A percentile compares a stretch with the other conserved stretches of the same genome.
These are phyloP conservation scores for Hamigera avellanea DNA, from an alignment of 495 filamentous ascomycete species.

Conservation along the genomic window DNA sequence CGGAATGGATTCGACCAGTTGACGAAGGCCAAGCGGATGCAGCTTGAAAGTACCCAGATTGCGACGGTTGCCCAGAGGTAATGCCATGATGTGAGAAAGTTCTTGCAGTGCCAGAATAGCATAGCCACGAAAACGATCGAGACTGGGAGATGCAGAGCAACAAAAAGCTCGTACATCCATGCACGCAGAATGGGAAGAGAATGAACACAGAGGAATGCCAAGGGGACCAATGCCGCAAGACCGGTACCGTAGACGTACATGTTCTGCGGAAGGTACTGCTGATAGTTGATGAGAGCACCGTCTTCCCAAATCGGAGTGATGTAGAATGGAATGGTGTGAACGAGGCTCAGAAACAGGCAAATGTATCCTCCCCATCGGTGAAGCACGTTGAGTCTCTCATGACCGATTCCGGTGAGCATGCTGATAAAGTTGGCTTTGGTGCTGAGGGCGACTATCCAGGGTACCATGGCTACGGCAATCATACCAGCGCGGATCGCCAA, in stretches of 20 bases:
- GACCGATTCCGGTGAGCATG: slow-evolving; percentile 79
- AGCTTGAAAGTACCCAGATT: slow-evolving; percentile 62
- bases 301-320: slow-evolving; percentile 76
- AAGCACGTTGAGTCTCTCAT: slow-evolving; percentile 83
- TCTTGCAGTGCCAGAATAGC: slow-evolving; percentile 93
- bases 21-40: slow-evolving; percentile 57
- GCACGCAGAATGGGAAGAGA: slow-evolving; percentile 60
- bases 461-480: slow-evolving; percentile 86
- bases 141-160: slow-evolving; percentile 68
- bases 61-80: slow-evolving; percentile 76
- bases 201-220: slow-evolving; percentile 70
- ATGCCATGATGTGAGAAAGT: slow-evolving; percentile 83
- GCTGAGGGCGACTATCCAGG: slow-evolving; percentile 82
- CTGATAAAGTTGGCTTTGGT: slow-evolving; percentile 87
- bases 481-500: slow-evolving; percentile 85
- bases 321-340: slow-evolving; percentile 86
- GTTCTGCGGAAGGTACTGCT: slow-evolving; percentile 46
- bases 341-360: slow-evolving; percentile 66
- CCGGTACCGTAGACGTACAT: slow-evolving; percentile 78
- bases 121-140: slow-evolving; percentile 71
- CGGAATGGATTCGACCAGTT: slow-evolving; percentile 81
- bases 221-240: slow-evolving; percentile 71
- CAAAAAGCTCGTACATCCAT: slow-evolving; percentile 72
- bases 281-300: slow-evolving; percentile 53
- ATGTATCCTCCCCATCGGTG: slow-evolving; percentile 91